phyloP scores from a whole-genome alignment of 2,329 filamentous ascomycete species.

The Balansia obtecta region DNA sequence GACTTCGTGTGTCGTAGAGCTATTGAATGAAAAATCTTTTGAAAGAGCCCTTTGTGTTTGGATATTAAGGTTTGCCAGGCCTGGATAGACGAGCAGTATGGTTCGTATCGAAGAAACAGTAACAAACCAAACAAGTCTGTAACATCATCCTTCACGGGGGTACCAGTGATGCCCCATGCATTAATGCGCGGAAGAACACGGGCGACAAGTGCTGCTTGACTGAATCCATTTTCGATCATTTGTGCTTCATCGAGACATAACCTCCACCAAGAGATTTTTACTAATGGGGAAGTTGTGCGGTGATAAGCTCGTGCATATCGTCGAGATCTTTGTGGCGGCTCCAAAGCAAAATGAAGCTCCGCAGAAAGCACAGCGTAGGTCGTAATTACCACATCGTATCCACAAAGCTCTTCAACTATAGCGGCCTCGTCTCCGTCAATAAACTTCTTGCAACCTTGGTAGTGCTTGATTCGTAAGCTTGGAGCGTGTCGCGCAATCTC shows the following conservation, averaged over 20 bases:
- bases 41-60: slow-evolving; percentile 51
- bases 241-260: slow-evolving; percentile 71
- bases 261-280: slow-evolving; percentile 79
- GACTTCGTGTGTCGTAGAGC: slow-evolving; percentile 80
- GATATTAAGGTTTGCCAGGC: slow-evolving; percentile 58
- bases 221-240: slow-evolving; percentile 85
- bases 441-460: slow-evolving; percentile 35
- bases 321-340: slow-evolving; percentile 55
- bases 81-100: slow-evolving; percentile 51
- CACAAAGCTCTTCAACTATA: slow-evolving; percentile 31
- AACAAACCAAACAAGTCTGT: slow-evolving; percentile 69
- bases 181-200: slow-evolving; percentile 70
- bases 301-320: slow-evolving; percentile 55
- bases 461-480: slow-evolving; percentile 40
- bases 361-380: slow-evolving; percentile 60
- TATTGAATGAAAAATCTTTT: slow-evolving; percentile 55
- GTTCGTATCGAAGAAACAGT: slow-evolving; percentile 67
- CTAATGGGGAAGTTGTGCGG: slow-evolving; percentile 60
- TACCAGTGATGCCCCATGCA: slow-evolving; percentile 83
- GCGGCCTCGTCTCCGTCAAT: slow-evolving; percentile 23
- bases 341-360: slow-evolving; percentile 66
- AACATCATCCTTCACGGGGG: slow-evolving; percentile 71
- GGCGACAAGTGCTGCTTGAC: slow-evolving; percentile 69
- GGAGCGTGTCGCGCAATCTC: slow-evolving; percentile 50
- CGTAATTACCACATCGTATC: slow-evolving; percentile 48